Evolutionary conservation across 208 protist genomes (phyloP), one percentile per base, ranked within the genome.

Genomic region (Trypanosoma platydactyli): DNA sequence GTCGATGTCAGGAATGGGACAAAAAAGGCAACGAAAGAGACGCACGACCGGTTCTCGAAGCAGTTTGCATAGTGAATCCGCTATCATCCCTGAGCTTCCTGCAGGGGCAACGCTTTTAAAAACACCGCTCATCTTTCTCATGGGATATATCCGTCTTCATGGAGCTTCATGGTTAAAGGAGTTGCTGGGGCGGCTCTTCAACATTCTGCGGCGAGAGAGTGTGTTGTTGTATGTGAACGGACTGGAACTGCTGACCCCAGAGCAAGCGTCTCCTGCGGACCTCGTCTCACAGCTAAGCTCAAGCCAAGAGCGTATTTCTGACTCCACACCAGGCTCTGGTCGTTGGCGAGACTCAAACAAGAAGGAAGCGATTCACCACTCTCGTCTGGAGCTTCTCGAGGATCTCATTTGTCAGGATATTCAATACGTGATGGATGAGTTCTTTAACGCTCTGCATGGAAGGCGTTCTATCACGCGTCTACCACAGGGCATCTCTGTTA

Each of bases 151-250:
- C 11, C 84, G 84, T 24, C 77, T 96, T 49, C 90, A 96, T 70
- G 90, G 90, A 6, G 82, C 84, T 12, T 53, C 79, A 48, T 96
- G 90, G 88, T 76, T 94, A 49, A 85, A 84, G 62, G 76, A 91
- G 64, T 65, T 94, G 15, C 79, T 88, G 52, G 64, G 63, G 25
- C 84, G 79, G 22, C 53, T 96, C 29, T 91, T 96, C 71, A 88
- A 89, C 65, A 78, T 86, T 42, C 74, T 95, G 24, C 82, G 87
- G 24, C 76, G 78, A 25, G 83, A 90, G 63, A 93, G 81, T 61
- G 83, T 95, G 6, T 48, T 92, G 52, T 76, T 95, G 15, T 95
- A 95, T 70, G 83, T 95, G 11, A 95, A 93, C 66, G 85, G 79
- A 9, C 55, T 85, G 16, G 89, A 95, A 49, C 45, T 95, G 38